Evolutionary conservation across 345 rosid genomes (phyloP), one percentile per base, ranked within the genome.

Genomic region (Sonneratia caseolaris): DNA sequence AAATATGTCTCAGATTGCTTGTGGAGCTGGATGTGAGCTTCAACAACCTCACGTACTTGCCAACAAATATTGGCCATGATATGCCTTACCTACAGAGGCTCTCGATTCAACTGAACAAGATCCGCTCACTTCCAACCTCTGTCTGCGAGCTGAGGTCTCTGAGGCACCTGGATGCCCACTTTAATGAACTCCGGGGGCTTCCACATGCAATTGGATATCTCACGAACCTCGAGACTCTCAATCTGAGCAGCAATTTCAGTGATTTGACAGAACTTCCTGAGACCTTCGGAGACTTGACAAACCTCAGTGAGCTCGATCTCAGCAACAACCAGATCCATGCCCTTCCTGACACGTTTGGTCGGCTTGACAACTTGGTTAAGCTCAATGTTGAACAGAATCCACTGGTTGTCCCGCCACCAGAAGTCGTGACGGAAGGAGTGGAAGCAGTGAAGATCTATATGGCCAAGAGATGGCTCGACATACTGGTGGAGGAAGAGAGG

Each of bases 261-360:
- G 94, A 92, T 77, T 77, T 90, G 82, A 84, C 55, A 53, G 92
- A 84, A 62, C 98, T 92, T 32, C 96, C 98, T 2, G 85, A 85
- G 38, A 87, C 92, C 3, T 81, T 92, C 12, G 98, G 96, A 4
- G 91, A 90, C 48, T 81, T 92, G 81, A 81, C 73, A n/a, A 90
- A 79, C 80, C 96, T 92, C 57, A 90, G 77, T 81, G 97, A 92
- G 65, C 96, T 92, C 12, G 93, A 92, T 76, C 84, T 92, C 57
- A 89, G 97, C 77, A 90, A 92, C 88, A 92, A 92, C 82, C 98
- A 92, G 78, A 83, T 92, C 75, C 84, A 83, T 65, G 84, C 88
- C 35, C 86, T 92, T 59, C 98, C 98, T 0, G 88, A 87, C 64
- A 79, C 94, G 14, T 92, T 92, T 68, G 98, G 98, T 68, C 85